Percentiles rank a stretch among this genome's conserved stretches.
phyloP scores from a whole-genome alignment of 805 yeast genomes.

The Ogataea naganishii region DNA sequence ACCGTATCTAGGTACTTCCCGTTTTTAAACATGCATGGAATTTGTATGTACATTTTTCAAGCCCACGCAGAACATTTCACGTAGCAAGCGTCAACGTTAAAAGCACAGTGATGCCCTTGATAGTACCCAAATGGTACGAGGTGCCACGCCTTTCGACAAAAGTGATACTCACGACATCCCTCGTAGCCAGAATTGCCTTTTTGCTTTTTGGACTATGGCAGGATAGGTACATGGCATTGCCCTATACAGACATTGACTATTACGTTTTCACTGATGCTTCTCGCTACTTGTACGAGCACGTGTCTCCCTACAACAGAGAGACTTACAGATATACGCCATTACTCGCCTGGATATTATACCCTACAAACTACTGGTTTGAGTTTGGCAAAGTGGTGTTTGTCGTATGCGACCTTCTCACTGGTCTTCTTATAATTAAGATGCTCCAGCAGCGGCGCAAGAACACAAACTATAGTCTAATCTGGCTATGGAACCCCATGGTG shows the following conservation, averaged over 20 bases:
- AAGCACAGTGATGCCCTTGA: slow-evolving; percentile 11
- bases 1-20: too few species aligned
- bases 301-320: slow-evolving; percentile 74
- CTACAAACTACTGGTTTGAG: slow-evolving; percentile 50
- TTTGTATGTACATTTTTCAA: too few species aligned
- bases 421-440: slow-evolving; percentile 43
- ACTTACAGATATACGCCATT: slow-evolving; percentile 93
- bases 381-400: slow-evolving; percentile 80
- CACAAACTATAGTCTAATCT: slow-evolving; percentile 28
- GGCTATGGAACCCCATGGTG: slow-evolving; percentile 95
- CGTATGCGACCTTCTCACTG: slow-evolving; percentile 73
- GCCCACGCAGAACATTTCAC: too few species aligned
- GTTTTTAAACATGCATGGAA: too few species aligned
- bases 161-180: slow-evolving; percentile 11
- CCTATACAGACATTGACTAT: slow-evolving; percentile 93
- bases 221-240: slow-evolving; percentile 68
- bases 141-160: slow-evolving; percentile 7
- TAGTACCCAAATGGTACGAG: slow-evolving; percentile 2
- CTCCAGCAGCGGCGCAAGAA: slow-evolving; percentile 16
- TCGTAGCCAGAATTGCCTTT: slow-evolving; percentile 46
- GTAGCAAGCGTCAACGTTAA: too few species aligned
- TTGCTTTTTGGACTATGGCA: slow-evolving; percentile 79
- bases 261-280: slow-evolving; percentile 93
- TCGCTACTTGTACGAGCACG: slow-evolving; percentile 42
- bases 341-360: slow-evolving; percentile 73